Evolutionary conservation across 116 monocot species (phyloP).

Genomic region (Papilionanthe hybrid): DNA sequence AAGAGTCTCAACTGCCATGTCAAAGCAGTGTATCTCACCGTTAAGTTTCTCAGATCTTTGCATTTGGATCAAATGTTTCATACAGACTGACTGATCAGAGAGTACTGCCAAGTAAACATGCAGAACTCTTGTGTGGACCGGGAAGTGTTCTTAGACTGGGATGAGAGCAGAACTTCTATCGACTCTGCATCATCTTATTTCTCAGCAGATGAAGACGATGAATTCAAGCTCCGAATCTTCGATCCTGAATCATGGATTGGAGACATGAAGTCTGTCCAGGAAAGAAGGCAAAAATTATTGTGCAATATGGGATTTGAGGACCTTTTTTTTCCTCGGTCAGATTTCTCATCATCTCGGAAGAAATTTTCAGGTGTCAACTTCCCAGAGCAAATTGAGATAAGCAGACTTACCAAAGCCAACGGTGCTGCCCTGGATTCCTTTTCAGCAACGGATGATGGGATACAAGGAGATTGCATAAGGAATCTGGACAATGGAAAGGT

Average conservation of each 20-base stretch:
- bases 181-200: conserved; percentile 31
- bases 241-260: conserved; percentile 43
- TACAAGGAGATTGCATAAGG: conserved; percentile 28
- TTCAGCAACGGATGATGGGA: conserved; percentile 7
- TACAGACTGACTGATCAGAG: conserved; percentile 15
- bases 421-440: conserved; percentile 24
- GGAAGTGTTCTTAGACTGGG: conserved; percentile 53
- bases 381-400: conserved; percentile 13
- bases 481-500: conserved; percentile 54
- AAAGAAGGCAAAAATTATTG: conserved; percentile 59
- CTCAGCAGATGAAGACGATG: conserved; percentile 13
- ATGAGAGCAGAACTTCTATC: conserved; percentile 29
- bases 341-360: neutral
- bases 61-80: neutral
- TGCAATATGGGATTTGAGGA: conserved; percentile 47
- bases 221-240: conserved; percentile 11
- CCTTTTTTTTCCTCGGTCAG: conserved; percentile 6
- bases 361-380: conserved; percentile 9
- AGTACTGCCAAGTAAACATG: conserved; percentile 32
- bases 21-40: neutral
- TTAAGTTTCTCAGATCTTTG: conserved; percentile 2
- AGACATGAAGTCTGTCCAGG: conserved; percentile 48
- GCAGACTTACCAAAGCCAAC: conserved; percentile 18
- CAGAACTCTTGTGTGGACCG: conserved; percentile 26
- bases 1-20: neutral